A percentile compares a stretch with the other conserved stretches of the same genome.
phyloP scores from a whole-genome alignment of 805 yeast genomes.

The Isabelozyma pseudorhagii region DNA sequence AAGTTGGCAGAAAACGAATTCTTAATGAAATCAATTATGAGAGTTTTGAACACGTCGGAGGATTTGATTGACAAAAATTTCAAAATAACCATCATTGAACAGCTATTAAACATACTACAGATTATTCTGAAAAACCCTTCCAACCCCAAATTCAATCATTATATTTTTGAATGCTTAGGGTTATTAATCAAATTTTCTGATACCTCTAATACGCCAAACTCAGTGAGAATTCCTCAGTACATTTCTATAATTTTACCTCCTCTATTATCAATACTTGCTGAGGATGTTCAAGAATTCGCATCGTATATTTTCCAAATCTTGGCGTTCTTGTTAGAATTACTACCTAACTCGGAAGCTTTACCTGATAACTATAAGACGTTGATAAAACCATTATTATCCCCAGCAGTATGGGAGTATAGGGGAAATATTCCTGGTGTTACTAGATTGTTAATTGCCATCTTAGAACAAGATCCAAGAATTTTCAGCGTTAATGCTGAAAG shows the following conservation, averaged over 20 bases:
- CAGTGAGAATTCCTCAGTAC: constrained; percentile 19
- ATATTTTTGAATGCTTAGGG: constrained; percentile 83
- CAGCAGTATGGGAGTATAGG: constrained; percentile 87
- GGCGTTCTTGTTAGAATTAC: constrained; percentile 67
- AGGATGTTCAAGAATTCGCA: constrained; percentile 89
- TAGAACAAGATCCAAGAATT: constrained; percentile 43
- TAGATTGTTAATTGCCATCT: constrained; percentile 68
- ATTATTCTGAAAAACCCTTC: constrained; percentile 87
- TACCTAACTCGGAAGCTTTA: constrained; percentile 46
- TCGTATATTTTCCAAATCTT: constrained; percentile 93
- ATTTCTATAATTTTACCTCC: constrained; percentile 63
- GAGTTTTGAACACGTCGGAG: constrained; percentile 72
- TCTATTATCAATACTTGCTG: constrained; percentile 62
- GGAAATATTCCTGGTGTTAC: constrained; percentile 95
- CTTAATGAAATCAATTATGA: constrained; percentile 82
- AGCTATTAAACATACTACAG: constrained; percentile 64
- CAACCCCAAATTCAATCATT: constrained; percentile 91
- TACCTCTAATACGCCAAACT: constrained; percentile 21
- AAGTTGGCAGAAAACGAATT: constrained; percentile 94
- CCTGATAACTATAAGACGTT: constrained; percentile 66
- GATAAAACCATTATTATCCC: constrained; percentile 79
- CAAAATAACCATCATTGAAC: constrained; percentile 51
- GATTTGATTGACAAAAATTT: constrained; percentile 49
- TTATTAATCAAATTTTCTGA: constrained; percentile 57
- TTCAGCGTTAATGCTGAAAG: constrained; percentile 32